Evolutionary conservation across 2,329 filamentous ascomycete species (phyloP).

Genomic region (Penicillium italicum): DNA sequence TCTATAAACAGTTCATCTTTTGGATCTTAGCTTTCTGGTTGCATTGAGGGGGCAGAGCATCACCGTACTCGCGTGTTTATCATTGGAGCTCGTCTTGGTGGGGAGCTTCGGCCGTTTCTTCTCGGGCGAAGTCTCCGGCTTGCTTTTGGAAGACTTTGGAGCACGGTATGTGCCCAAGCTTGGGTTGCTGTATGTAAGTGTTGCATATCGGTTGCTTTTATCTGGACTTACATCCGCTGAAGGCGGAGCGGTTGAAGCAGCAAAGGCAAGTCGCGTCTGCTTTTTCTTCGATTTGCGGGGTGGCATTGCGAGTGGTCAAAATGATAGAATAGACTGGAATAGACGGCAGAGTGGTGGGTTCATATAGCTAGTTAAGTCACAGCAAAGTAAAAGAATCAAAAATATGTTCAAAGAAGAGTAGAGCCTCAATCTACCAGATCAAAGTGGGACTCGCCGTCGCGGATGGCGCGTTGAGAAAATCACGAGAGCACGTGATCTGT

Average conservation of each 20-base stretch:
- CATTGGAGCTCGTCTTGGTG: background rate
- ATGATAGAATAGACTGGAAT: background rate
- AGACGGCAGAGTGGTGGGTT: background rate
- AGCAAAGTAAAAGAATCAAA: background rate
- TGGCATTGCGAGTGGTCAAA: conserved; percentile 22
- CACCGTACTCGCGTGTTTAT: background rate
- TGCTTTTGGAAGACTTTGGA: conserved; percentile 1
- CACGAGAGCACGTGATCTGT: conserved; percentile 24
- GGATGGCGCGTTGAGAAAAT: conserved; percentile 9
- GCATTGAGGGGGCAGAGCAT: background rate
- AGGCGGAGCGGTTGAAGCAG: conserved; percentile 30
- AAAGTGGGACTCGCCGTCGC: conserved; percentile 4
- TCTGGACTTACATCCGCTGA: conserved; percentile 15
- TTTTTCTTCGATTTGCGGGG: conserved; percentile 34
- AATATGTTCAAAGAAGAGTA: background rate
- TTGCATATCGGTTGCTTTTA: conserved; percentile 30
- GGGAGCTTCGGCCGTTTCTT: background rate
- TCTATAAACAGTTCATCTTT: background rate
- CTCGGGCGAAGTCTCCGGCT: background rate
- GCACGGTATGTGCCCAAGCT: conserved; percentile 17
- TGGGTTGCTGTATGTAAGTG: conserved; percentile 34
- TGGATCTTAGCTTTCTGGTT: background rate
- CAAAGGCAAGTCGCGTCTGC: conserved; percentile 46
- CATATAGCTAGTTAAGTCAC: background rate
- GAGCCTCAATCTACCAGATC: background rate